Base-by-base conservation (phyloP, 176 grass and related monocot genomes). In the Pontederia crassipes region DNA sequence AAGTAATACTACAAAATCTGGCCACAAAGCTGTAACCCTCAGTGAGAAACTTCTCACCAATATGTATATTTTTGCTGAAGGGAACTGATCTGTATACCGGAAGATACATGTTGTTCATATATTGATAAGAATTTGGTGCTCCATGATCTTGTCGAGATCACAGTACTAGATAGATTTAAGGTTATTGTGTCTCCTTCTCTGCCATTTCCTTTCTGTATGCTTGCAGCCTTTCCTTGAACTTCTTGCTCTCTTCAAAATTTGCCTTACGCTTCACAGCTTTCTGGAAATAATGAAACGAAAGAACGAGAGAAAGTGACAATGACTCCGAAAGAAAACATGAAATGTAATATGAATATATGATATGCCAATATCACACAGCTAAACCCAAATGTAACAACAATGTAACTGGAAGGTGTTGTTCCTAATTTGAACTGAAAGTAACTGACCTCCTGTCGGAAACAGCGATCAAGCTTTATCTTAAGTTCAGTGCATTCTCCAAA, bases 401-500 rank as follows among this genome's bases (percentile, higher is more conserved):
- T 32, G 14, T 14, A 66, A 45, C 54, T 11, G 65, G 75, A 32
- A 46, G 59, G 27, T 54, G 57, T 27, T 24, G 47, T 28, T 26
- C 28, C 59, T 45, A 14, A 12, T 66, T 11, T 47, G 49, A 18
- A 28, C 9, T 24, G 20, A 24, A 70, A 57, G 12, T 56, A 67
- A 58, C 10, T 28, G 66, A 88, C 92, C 81, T 97, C 92, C 68
- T 90, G 72, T 47, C 81, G 67, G 59, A 91, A 91, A 59, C 87
- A 97, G 28, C 48, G 70, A 46, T 91, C 92, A 48, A 97, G 87
- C 70, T 97, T 91, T 73, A 97, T 78, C 69, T 97, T 91, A 68
- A 88, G 84, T 68, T 91, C 87, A 40, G 84, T 97, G 76, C 87
- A 97, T 83, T 97, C 70, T 9, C 92, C 87, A 62, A 97, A 80